Conservation (phyloP, 2,329 filamentous ascomycete species). For the Colletotrichum sp. region DNA sequence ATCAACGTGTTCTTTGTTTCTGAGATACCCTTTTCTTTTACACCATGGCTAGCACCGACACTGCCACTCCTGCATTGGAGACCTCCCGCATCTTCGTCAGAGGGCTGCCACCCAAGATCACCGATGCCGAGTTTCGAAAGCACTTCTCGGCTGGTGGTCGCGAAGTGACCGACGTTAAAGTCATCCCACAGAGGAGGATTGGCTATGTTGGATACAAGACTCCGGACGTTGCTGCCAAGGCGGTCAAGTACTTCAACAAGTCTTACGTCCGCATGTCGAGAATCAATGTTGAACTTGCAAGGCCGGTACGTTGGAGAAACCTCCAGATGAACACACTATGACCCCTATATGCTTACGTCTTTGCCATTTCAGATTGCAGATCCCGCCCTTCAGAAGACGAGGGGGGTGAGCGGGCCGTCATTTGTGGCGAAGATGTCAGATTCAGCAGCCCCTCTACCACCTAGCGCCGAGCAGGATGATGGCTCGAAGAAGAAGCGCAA, state of each 20-base stretch:
- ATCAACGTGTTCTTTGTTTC: slow-evolving; percentile 7
- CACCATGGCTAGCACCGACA: slow-evolving; percentile 18
- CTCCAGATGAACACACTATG: not conserved
- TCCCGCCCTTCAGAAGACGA: slow-evolving; percentile 36
- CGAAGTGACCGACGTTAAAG: slow-evolving; percentile 87
- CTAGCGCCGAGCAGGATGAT: slow-evolving; percentile 24
- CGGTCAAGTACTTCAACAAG: slow-evolving; percentile 94
- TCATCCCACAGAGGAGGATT: slow-evolving; percentile 88
- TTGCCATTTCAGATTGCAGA: slow-evolving; percentile 42
- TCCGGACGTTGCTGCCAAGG: slow-evolving; percentile 77
- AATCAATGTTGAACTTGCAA: slow-evolving; percentile 87
- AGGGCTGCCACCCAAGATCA: slow-evolving; percentile 84
- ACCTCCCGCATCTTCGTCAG: slow-evolving; percentile 79
- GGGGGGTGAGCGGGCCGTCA: not conserved
- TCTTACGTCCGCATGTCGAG: slow-evolving; percentile 96
- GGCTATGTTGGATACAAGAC: slow-evolving; percentile 95
- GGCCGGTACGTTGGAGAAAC: slow-evolving; percentile 50
- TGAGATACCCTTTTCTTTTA: slow-evolving; percentile 25
- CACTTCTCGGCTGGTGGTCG: slow-evolving; percentile 80
- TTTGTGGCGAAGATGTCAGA: slow-evolving; percentile 8
- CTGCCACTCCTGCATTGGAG: slow-evolving; percentile 41
- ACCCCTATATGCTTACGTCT: not conserved
- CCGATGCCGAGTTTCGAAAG: slow-evolving; percentile 83
- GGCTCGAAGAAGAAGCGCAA: slow-evolving; percentile 69
- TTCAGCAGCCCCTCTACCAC: slow-evolving; percentile 12